Conservation (phyloP, 805 yeast species). For the Metschnikowia dekortorum region DNA sequence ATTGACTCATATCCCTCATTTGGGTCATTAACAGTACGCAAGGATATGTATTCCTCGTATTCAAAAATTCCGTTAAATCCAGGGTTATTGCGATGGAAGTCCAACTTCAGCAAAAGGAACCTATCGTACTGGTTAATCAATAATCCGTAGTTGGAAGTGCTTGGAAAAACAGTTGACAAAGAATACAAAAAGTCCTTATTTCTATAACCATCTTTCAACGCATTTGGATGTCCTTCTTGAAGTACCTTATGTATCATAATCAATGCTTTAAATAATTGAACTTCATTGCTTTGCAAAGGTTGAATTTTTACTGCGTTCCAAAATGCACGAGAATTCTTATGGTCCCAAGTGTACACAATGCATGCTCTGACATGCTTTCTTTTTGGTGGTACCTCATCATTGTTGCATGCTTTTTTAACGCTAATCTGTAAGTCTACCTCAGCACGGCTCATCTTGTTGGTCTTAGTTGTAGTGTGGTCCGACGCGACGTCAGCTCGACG, state of each 20-base stretch:
- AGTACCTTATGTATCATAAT: constrained; percentile 84
- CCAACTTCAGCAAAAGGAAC: constrained; percentile 66
- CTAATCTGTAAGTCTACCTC: constrained; percentile 46
- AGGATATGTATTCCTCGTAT: constrained; percentile 88
- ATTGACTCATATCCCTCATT: constrained; percentile 93
- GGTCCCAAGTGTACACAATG: constrained; percentile 96
- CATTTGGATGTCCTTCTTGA: constrained; percentile 96
- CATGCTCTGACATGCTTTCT: constrained; percentile 94
- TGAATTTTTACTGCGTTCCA: constrained; percentile 79
- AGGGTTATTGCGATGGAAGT: constrained; percentile 78
- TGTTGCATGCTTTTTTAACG: constrained; percentile 78
- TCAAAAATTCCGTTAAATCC: constrained; percentile 95
- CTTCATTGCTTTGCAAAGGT: constrained; percentile 77
- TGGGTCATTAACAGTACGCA: constrained; percentile 85
- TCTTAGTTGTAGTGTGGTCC: neutral
- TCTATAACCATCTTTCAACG: constrained; percentile 72
- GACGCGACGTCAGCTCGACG: constrained; percentile 4
- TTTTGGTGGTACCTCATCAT: constrained; percentile 89
- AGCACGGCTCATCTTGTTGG: constrained; percentile 38
- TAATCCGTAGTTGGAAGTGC: constrained; percentile 55
- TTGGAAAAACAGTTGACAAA: constrained; percentile 53
- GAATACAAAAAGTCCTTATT: constrained; percentile 76
- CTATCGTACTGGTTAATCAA: constrained; percentile 73
- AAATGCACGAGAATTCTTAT: constrained; percentile 73
- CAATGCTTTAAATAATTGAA: constrained; percentile 81